phyloP scores from a whole-genome alignment of 192 early-diverging fungal species.

The Umbelopsis sp. region DNA sequence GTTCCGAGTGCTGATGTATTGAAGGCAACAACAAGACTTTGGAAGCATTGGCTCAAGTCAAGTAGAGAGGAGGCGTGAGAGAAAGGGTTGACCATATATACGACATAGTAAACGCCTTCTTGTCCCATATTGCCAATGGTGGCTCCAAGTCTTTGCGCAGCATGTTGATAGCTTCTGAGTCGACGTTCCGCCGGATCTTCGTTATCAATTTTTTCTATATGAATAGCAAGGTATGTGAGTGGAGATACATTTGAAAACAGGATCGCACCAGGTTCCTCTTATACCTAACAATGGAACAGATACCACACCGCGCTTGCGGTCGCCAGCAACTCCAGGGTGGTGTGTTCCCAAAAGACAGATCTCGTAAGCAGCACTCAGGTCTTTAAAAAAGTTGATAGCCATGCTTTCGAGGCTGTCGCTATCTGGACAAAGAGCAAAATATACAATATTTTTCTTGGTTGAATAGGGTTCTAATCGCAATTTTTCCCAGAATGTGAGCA shows the following conservation, averaged over 20 bases:
- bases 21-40: constrained; percentile 45
- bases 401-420: constrained; percentile 38
- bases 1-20: constrained; percentile 30
- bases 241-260: too few relatives aligned
- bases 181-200: constrained; percentile 43
- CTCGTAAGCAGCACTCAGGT: constrained; percentile 49
- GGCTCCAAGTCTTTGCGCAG: constrained; percentile 47
- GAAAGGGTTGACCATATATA: constrained; percentile 56
- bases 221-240: too few relatives aligned
- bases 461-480: constrained; percentile 56
- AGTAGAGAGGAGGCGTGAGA: constrained; percentile 46
- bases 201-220: constrained; percentile 29
- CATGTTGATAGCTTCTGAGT: constrained; percentile 47
- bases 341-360: constrained; percentile 49
- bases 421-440: constrained; percentile 55
- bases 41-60: constrained; percentile 51
- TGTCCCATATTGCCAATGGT: constrained; percentile 37
- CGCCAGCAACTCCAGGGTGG: constrained; percentile 40
- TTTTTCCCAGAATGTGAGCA: constrained; percentile 59
- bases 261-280: background rate
- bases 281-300: constrained; percentile 45
- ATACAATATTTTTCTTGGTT: constrained; percentile 48
- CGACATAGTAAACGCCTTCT: constrained; percentile 47
- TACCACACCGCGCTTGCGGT: constrained; percentile 45
- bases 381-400: constrained; percentile 44